A percentile compares a stretch with the other conserved stretches of the same genome.
Conservation (phyloP, 495 filamentous ascomycete species). For the Filosporella fistucella region DNA sequence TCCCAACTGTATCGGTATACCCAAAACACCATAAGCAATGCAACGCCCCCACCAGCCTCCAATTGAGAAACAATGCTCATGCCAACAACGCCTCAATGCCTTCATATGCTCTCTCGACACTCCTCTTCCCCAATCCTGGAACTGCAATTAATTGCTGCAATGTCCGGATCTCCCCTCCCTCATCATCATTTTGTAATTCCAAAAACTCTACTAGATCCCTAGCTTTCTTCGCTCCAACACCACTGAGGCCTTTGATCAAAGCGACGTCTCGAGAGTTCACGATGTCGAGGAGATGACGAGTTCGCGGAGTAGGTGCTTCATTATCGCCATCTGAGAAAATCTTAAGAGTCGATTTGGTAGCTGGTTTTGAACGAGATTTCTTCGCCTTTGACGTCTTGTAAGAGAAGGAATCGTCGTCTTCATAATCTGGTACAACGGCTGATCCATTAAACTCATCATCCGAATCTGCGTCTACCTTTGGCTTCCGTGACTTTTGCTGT, state of each 20-base stretch:
- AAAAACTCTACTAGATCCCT: conserved; percentile 57
- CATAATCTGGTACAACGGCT: conserved; percentile 37
- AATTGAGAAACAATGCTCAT: background rate
- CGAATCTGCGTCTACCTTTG: conserved; percentile 4
- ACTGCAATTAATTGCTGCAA: conserved; percentile 48
- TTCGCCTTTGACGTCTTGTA: conserved; percentile 23
- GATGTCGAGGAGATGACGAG: conserved; percentile 67
- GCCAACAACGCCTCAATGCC: conserved; percentile 19
- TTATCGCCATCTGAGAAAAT: conserved; percentile 18
- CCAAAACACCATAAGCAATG: conserved; percentile 2
- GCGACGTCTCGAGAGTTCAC: conserved; percentile 80
- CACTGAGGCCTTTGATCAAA: conserved; percentile 68
- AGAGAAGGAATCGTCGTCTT: conserved; percentile 40
- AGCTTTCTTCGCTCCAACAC: conserved; percentile 61
- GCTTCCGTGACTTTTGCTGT: conserved; percentile 3
- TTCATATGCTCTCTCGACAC: conserved; percentile 49
- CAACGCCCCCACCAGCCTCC: background rate
- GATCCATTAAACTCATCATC: conserved; percentile 31
- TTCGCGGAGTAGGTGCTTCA: conserved; percentile 55
- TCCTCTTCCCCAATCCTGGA: conserved; percentile 55
- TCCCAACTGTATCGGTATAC: too few relatives aligned
- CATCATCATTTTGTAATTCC: conserved; percentile 39
- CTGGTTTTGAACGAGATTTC: conserved; percentile 18
- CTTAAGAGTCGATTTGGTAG: conserved; percentile 19
- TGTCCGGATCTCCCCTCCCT: conserved; percentile 36